Conservation (phyloP, 345 rosid species). For the Turnera subulata region DNA sequence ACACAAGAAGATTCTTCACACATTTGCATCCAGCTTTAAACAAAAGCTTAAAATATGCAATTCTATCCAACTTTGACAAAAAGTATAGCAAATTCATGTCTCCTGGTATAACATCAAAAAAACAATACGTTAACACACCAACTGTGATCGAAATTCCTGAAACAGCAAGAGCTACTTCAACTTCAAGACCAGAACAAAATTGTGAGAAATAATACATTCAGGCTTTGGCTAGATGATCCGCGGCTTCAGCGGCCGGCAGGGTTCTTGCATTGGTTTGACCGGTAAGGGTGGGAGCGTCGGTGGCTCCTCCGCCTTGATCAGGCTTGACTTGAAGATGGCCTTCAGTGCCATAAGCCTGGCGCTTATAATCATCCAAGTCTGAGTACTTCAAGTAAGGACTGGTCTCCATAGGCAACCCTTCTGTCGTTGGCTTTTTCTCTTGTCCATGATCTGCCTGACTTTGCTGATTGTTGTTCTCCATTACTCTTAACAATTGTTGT, state of each 20-base stretch:
- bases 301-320: constrained; percentile 38
- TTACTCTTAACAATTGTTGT: too few species aligned
- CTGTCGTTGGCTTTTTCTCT: constrained; percentile 9
- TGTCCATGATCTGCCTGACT: background rate
- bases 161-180: too few species aligned
- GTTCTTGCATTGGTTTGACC: constrained; percentile 13
- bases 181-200: too few species aligned
- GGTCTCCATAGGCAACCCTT: constrained; percentile 41
- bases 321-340: constrained; percentile 45
- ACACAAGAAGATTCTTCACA: too few species aligned
- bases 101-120: too few species aligned
- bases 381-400: constrained; percentile 42
- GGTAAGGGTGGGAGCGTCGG: constrained; percentile 51
- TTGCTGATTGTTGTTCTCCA: constrained; percentile 5
- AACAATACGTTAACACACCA: too few species aligned
- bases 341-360: constrained; percentile 40
- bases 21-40: too few species aligned
- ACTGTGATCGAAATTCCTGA: too few species aligned
- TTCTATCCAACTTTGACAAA: too few species aligned
- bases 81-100: too few species aligned
- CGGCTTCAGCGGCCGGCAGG: constrained; percentile 10
- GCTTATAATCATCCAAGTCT: constrained; percentile 46
- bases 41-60: too few species aligned
- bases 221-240: background rate
- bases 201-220: too few species aligned